Base-by-base conservation (phyloP, 768 basidiomycete genomes). In the Mycena crocata region DNA sequence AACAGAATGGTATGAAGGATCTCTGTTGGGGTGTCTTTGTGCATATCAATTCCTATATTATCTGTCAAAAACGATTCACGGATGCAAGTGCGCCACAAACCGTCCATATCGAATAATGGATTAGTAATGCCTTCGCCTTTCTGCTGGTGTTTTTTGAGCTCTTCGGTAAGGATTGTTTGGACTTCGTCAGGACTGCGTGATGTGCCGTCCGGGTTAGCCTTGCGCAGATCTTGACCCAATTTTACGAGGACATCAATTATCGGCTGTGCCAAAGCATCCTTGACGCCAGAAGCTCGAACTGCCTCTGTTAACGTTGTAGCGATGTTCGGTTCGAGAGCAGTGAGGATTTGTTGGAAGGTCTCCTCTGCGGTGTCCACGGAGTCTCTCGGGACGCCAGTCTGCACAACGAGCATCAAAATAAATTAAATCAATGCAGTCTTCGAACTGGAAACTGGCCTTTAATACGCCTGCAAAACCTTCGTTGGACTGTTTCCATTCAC, bases 1-100 rank as follows among this genome's bases (percentile, higher is more conserved):
- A 81, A 73, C 1, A 81, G 72, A 5, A 78, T 69, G 0, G 74
- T 81, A 30, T 82, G 80, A 0, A 82, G 71, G 0, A 78, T 74
- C 49, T 82, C 75, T 0, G 73, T 77, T 0, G 76, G 79, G 0
- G 75, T 82, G 35, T 81, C 77, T 3, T 66, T 37, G 26, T 79
- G 76, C n/a, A 78, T 67, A 32, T 78, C 64, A 1, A 80, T 13
- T 15, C 78, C 77, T 63, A 31, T 15, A 45, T 5, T 21, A 17
- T 31, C 13, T 30, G 9, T 39, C 13, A 40, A 28, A 5, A 7
- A 19, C 9, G 8, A 19, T 37, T 24, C 8, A 32, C 13, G 21
- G 17, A 19, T 3, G 7, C 9, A 28, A 50, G 50, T 15, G 23
- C 21, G 19, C 12, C 6, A 13, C 17, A 23, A 35, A 8, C 57